These are phyloP conservation scores for Xerocomus spinulosus DNA, from an alignment of 768 basidiomycete genomes.

Conservation along the genomic window DNA sequence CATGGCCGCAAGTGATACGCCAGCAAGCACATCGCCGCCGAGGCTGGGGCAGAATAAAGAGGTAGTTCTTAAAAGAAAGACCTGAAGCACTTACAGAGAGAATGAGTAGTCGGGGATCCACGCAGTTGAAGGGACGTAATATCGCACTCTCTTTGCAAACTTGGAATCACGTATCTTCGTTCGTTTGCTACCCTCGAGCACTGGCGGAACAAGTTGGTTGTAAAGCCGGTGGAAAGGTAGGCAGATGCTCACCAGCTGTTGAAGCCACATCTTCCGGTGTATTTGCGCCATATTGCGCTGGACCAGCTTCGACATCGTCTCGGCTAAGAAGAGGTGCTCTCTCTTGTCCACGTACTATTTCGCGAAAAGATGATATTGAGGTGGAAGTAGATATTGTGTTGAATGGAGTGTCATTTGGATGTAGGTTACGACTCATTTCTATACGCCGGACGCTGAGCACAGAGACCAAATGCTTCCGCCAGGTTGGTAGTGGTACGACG, in stretches of 20 bases:
- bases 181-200: constrained; percentile 13
- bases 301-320: constrained; percentile 26
- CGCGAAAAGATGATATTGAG: constrained; percentile 25
- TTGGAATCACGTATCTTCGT: constrained; percentile 21
- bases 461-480: background rate
- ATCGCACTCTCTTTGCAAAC: constrained; percentile 51
- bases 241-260: constrained; percentile 13
- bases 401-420: constrained; percentile 8
- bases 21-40: constrained; percentile 74
- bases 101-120: constrained; percentile 79
- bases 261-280: constrained; percentile 17
- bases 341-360: constrained; percentile 20
- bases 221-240: background rate
- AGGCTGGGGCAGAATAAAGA: constrained; percentile 35
- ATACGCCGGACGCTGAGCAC: background rate
- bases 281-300: constrained; percentile 15
- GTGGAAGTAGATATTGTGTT: constrained; percentile 27
- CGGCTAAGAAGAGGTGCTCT: constrained; percentile 20
- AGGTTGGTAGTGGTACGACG: background rate
- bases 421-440: constrained; percentile 12
- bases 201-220: background rate
- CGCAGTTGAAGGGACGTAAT: constrained; percentile 71
- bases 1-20: constrained; percentile 80
- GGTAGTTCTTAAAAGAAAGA: background rate
- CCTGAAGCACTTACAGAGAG: constrained; percentile 48